Conservation (phyloP, 192 early-diverging fungal species). For the Phlyctochytrium bullatum region DNA sequence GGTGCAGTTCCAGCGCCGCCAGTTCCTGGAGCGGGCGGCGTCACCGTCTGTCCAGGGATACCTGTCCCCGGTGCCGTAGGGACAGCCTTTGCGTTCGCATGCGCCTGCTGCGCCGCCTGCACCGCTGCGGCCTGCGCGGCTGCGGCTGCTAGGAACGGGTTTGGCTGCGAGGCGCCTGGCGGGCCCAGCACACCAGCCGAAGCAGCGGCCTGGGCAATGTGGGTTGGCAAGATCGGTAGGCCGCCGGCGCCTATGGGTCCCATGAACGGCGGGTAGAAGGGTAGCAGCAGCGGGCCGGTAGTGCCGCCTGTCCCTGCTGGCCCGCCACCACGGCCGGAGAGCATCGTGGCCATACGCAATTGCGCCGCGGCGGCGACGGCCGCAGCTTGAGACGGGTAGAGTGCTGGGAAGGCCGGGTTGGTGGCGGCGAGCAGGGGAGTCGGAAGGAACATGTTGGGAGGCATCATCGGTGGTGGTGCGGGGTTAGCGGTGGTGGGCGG, state of each 20-base stretch:
- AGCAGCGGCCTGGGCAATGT: too few relatives aligned
- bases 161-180: not conserved
- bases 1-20: not conserved
- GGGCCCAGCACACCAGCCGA: too few relatives aligned
- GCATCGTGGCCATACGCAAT: not conserved
- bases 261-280: constrained; percentile 7
- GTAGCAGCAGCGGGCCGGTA: not conserved
- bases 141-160: not conserved
- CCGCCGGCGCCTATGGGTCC: constrained; percentile 1
- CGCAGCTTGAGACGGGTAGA: constrained; percentile 3
- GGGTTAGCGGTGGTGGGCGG: not conserved
- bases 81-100: too few relatives aligned
- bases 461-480: not conserved
- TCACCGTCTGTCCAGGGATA: not conserved
- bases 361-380: constrained; percentile 5
- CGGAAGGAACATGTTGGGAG: not conserved
- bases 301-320: not conserved
- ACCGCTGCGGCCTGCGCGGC: not conserved
- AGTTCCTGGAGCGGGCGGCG: too few relatives aligned
- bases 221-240: not conserved
- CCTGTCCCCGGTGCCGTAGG: not conserved
- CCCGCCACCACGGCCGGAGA: not conserved
- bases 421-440: not conserved
- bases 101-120: not conserved
- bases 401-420: not conserved